Conservation (phyloP, 192 early-diverging fungal species). For the Podila epigama region DNA sequence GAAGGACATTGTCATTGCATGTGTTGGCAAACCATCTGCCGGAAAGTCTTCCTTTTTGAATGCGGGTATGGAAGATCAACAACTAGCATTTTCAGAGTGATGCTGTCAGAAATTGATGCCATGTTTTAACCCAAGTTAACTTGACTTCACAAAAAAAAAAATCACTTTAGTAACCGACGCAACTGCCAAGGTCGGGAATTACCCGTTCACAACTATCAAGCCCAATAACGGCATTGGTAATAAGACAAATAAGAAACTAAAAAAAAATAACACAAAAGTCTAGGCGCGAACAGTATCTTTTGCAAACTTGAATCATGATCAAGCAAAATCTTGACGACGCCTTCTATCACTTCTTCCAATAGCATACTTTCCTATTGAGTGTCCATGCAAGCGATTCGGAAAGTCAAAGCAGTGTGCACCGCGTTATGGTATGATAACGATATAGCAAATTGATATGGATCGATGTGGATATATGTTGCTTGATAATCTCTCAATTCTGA, state of each 20-base stretch:
- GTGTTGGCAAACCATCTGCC: slow-evolving; percentile 79
- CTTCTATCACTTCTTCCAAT: neutral
- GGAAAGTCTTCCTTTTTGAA: slow-evolving; percentile 87
- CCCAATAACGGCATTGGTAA: slow-evolving; percentile 77
- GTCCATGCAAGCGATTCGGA: slow-evolving; percentile 69
- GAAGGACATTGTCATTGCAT: slow-evolving; percentile 67
- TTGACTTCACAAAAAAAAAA: no score
- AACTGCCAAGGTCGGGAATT: slow-evolving; percentile 82
- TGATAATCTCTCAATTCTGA: neutral
- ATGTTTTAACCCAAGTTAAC: no score
- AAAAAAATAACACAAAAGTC: no score
- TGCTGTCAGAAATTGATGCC: no score
- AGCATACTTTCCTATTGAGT: slow-evolving; percentile 74
- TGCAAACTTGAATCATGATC: neutral
- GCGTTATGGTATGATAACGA: slow-evolving; percentile 62
- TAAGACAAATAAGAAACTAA: no score
- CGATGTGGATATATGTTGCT: neutral
- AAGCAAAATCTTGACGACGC: neutral
- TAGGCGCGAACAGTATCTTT: slow-evolving; percentile 4
- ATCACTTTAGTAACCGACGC: slow-evolving; percentile 77
- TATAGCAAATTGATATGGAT: neutral
- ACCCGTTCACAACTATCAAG: slow-evolving; percentile 88
- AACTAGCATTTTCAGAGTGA: neutral
- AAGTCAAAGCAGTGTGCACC: slow-evolving; percentile 68
- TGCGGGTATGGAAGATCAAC: slow-evolving; percentile 51